These are phyloP conservation scores for Picochlorum sp. DNA, from an alignment of 139 green algal genomes.

Conservation along the genomic window DNA sequence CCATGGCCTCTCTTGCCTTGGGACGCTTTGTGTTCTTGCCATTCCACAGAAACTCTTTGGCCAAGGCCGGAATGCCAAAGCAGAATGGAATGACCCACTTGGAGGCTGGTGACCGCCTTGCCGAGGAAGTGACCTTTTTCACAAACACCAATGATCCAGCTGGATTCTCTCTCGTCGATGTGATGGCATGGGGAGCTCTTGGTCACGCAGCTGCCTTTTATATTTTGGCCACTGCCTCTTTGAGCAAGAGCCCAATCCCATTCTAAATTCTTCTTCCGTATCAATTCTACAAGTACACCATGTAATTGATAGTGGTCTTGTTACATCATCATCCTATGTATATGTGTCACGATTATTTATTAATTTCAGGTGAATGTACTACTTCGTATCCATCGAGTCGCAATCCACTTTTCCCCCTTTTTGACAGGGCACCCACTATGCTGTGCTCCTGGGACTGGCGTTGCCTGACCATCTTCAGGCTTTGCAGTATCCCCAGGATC, in stretches of 20 bases:
- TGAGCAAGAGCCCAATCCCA: constrained; percentile 19
- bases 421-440: constrained; percentile 39
- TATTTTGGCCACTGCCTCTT: constrained; percentile 39
- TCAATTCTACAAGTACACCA: no score
- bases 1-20: constrained; percentile 41
- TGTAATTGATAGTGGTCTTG: no score
- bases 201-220: constrained; percentile 66
- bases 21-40: constrained; percentile 68
- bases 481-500: background rate
- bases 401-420: constrained; percentile 48
- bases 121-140: constrained; percentile 38
- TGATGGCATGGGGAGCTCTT: constrained; percentile 74
- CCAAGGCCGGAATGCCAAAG: constrained; percentile 52
- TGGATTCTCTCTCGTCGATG: constrained; percentile 80
- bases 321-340: background rate
- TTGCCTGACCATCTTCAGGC: constrained; percentile 15
- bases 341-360: background rate
- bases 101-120: constrained; percentile 63
- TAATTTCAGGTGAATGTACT: constrained; percentile 11
- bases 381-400: constrained; percentile 37
- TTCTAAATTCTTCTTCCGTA: constrained; percentile 21
- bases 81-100: constrained; percentile 69
- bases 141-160: constrained; percentile 63
- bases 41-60: constrained; percentile 44
- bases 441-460: constrained; percentile 15